A percentile compares a stretch with the other conserved stretches of the same genome.
phyloP scores from a whole-genome alignment of 495 filamentous ascomycete species.

The Daldinia loculata region DNA sequence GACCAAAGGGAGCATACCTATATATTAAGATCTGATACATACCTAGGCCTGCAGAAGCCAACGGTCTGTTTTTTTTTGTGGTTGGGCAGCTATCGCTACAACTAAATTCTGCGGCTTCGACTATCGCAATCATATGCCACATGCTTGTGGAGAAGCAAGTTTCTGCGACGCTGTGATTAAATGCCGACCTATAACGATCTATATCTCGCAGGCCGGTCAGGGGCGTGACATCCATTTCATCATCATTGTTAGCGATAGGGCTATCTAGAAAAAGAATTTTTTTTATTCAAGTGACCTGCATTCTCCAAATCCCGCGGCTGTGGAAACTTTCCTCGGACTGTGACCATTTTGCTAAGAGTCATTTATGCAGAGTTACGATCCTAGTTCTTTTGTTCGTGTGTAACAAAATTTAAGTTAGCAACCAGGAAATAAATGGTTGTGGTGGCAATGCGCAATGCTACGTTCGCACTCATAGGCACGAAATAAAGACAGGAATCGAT shows the following conservation, averaged over 20 bases:
- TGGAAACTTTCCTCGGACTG: conserved; percentile 25
- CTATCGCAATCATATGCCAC: conserved; percentile 9
- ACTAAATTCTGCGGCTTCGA: not conserved
- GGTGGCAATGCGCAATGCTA: conserved; percentile 20
- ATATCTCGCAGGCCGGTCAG: conserved; percentile 19
- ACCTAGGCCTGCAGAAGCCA: conserved; percentile 7
- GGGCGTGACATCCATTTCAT: conserved; percentile 18
- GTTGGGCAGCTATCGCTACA: conserved; percentile 4
- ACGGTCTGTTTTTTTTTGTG: conserved; percentile 9
- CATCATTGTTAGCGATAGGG: conserved; percentile 29
- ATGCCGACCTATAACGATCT: conserved; percentile 28
- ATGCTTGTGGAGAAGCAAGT: conserved; percentile 28
- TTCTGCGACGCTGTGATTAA: conserved; percentile 24
- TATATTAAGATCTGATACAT: conserved; percentile 35
- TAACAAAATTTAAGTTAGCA: conserved; percentile 1
- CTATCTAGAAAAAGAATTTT: conserved; percentile 11
- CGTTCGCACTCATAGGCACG: conserved; percentile 6
- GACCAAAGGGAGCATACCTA: conserved; percentile 23
- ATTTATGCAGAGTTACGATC: conserved; percentile 24
- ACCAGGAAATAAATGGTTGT: not conserved
- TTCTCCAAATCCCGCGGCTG: conserved; percentile 41
- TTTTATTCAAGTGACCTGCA: conserved; percentile 12
- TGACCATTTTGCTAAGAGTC: conserved; percentile 15
- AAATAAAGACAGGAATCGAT: conserved; percentile 10
- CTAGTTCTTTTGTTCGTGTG: conserved; percentile 3